Base-by-base conservation (phyloP, 2,329 filamentous ascomycete genomes). In the Ophiostoma sp. region DNA sequence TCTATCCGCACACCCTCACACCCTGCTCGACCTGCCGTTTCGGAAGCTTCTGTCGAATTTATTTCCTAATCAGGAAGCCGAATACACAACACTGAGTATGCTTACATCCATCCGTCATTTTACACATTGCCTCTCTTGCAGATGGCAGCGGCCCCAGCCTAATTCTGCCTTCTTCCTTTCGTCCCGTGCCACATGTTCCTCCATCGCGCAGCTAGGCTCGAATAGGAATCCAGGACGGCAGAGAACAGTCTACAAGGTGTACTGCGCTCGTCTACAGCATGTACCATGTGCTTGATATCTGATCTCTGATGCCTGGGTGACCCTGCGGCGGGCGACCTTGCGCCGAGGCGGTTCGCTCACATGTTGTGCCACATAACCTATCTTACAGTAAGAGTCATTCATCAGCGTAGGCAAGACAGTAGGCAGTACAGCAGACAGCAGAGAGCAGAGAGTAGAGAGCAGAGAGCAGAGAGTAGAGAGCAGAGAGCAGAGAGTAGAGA, bases 1-100 rank as follows among this genome's bases (percentile, higher is more conserved):
- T 60, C 9, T 60, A 60, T 60, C 27, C 27, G 5, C 55, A 60
- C 55, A 40, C 55, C 52, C 55, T 58, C 52, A 58, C 55, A 60
- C 27, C 55, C 55, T 12, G 42, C 27, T 16, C 14, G 11, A 38
- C n/a, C 4, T 55, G 49, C 49, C 52, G 52, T 58, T 38, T 58
- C 18, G 52, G 27, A 58, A 12, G 27, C 27, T 38, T 38, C 11
- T 12, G 12, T 14, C 52, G 9, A 58, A 14, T 58, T 18, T n/a
- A 11, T 52, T 52, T 5, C 47, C 47, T 52, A 55, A 55, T 55
- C 8, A 55, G 49, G 49, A 55, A 55, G 49, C 49, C n/a, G 49
- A 55, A 55, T 18, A 55, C 6, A 44, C 42, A 18, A 55, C 27
- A 55, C 49, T 4, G 27, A 27, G 27, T 27, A 55, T 55, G 27